These are phyloP conservation scores for Ophiostoma sp. DNA, from an alignment of 2,329 filamentous ascomycete genomes.

Conservation along the genomic window DNA sequence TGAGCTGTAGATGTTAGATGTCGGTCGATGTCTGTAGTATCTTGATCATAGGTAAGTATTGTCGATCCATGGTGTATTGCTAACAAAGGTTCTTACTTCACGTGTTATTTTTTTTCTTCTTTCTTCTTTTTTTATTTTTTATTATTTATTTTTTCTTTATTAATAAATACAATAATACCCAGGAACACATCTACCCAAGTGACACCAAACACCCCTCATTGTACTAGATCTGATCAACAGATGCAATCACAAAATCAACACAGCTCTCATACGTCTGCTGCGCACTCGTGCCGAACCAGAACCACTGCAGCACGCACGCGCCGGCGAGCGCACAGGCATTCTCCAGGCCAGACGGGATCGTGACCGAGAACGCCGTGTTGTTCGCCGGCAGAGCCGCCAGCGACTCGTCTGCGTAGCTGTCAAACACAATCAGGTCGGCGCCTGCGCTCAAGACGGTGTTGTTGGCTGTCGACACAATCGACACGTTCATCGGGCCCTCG, in stretches of 20 bases:
- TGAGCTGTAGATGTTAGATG: neutral
- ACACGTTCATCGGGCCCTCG: constrained; percentile 50
- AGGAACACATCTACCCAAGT: neutral
- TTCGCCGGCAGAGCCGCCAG: constrained; percentile 37
- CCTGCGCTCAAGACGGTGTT: constrained; percentile 47
- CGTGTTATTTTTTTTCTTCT: neutral
- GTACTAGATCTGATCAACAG: constrained; percentile 1
- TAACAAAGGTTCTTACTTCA: neutral
- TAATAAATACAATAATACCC: neutral
- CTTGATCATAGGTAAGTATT: neutral
- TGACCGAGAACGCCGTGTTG: constrained; percentile 43
- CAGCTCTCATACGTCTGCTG: constrained; percentile 40
- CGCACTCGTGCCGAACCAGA: constrained; percentile 38
- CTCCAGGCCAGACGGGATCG: constrained; percentile 33
- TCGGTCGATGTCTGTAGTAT: neutral
- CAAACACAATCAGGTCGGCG: constrained; percentile 49
- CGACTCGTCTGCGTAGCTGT: constrained; percentile 48
- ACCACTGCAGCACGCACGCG: constrained; percentile 43
- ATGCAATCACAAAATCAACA: constrained; percentile 35
- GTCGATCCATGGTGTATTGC: neutral
- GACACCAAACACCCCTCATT: neutral
- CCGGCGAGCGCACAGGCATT: constrained; percentile 32
- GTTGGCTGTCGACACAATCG: constrained; percentile 49
- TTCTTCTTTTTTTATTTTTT: neutral
- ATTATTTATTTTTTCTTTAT: neutral